Evolutionary conservation across 148 eudicot genomes (phyloP), one percentile per base, ranked within the genome.

Genomic region (Polygonum aviculare): DNA sequence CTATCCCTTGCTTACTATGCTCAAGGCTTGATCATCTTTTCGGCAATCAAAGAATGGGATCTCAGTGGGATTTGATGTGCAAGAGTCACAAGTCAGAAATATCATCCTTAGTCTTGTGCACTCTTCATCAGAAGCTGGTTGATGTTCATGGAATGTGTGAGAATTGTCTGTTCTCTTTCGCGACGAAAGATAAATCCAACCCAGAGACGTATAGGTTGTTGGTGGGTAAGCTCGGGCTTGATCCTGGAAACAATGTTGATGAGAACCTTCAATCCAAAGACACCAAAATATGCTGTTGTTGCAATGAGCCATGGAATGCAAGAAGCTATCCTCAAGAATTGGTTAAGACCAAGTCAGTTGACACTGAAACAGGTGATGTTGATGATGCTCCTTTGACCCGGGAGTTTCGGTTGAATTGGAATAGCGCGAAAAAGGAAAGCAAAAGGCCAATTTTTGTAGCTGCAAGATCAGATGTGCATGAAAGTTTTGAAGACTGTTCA

Each of bases 121-220:
- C 82, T 75, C 80, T 78, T 70, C 98, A 94, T 78, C 81, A 88
- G 77, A 92, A 88, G 72, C 96, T 92, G 72, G 96, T 85, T 72
- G 92, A 92, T 87, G 90, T 87, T 78, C 91, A 85, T 75, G 88
- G 86, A 57, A 79, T 91, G 80, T 94, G 98, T 83, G 98, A 94
- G 77, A 89, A 70, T 78, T 94, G 98, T 78, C 89, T 94, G 38
- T 90, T 89, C 82, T 94, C 98, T 63, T 92, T 86, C 76, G 93
- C 95, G 76, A 90, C 87, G n/a, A 81, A 84, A 81, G 92, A 90
- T 79, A 88, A 88, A 82, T 89, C 93, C 22, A 88, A 88, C 81
- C 78, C 91, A 3, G 97, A 91, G 74, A 90, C 93, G 45, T 88
- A 87, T 72, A 84, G 91, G 76, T 75, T 90, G 77, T 80, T 91